Evolutionary conservation across 2,329 filamentous ascomycete species (phyloP).

Genomic region (Verruconis gallopava): DNA sequence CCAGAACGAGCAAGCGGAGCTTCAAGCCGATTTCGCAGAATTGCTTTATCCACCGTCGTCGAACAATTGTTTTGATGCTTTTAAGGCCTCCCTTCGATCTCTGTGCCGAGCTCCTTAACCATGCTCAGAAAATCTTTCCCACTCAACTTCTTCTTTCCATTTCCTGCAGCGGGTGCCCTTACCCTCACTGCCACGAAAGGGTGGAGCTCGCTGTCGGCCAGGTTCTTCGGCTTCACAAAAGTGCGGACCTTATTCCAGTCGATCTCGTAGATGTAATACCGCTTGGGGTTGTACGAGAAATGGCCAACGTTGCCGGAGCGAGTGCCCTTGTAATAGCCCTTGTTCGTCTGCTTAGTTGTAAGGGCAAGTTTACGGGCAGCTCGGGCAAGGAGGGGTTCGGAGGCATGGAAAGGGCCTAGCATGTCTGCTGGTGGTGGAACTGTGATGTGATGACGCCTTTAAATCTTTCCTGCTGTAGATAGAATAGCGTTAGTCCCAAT

Average conservation of each 20-base stretch:
- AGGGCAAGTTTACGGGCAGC: slow-evolving; percentile 63
- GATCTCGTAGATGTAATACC: slow-evolving; percentile 70
- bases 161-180: slow-evolving; percentile 11
- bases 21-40: too few species aligned
- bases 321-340: slow-evolving; percentile 96
- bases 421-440: not conserved
- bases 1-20: too few species aligned
- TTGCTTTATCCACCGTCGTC: too few species aligned
- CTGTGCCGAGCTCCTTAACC: too few species aligned
- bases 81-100: too few species aligned
- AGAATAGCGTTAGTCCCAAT: not conserved
- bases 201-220: slow-evolving; percentile 46
- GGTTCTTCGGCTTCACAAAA: slow-evolving; percentile 56
- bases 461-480: not conserved
- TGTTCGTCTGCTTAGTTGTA: slow-evolving; percentile 85
- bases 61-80: too few species aligned
- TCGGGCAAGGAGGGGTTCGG: slow-evolving; percentile 48
- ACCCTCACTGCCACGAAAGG: slow-evolving; percentile 61
- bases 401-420: slow-evolving; percentile 46
- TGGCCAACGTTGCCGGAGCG: slow-evolving; percentile 75
- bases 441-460: not conserved
- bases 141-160: slow-evolving; percentile 33
- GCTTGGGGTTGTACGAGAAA: slow-evolving; percentile 45
- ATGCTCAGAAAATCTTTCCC: too few species aligned
- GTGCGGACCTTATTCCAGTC: slow-evolving; percentile 84